Evolutionary conservation across 1,284 basidiomycete species (phyloP).

Genomic region (Thecaphora thlaspeos): DNA sequence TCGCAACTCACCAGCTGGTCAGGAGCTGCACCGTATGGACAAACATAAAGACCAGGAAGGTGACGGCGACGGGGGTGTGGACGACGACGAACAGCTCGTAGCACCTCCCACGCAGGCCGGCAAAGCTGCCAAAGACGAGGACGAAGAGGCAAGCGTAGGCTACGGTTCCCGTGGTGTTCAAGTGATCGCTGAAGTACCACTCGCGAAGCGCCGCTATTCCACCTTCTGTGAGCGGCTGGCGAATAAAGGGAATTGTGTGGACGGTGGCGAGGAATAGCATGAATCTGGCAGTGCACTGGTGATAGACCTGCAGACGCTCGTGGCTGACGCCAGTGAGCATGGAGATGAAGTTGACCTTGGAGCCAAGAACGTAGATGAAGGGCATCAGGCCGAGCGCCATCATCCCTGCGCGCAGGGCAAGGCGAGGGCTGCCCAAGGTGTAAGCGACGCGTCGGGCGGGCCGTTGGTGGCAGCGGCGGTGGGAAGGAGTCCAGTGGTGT

Average conservation of each 20-base stretch:
- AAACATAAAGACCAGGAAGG: slow-evolving; percentile 47
- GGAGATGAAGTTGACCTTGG: slow-evolving; percentile 52
- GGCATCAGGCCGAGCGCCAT: slow-evolving; percentile 48
- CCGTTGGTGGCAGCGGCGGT: too few relatives aligned
- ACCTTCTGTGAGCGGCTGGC: slow-evolving; percentile 33
- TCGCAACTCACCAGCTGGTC: slow-evolving; percentile 24
- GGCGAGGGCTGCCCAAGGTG: slow-evolving; percentile 40
- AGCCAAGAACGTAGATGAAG: slow-evolving; percentile 39
- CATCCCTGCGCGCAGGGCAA: slow-evolving; percentile 47
- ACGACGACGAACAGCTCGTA: slow-evolving; percentile 54
- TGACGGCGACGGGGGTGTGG: slow-evolving; percentile 38
- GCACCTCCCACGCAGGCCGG: slow-evolving; percentile 35
- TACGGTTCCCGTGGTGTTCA: slow-evolving; percentile 44
- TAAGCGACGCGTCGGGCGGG: slow-evolving; percentile 18
- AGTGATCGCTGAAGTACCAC: slow-evolving; percentile 26
- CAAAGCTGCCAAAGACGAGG: slow-evolving; percentile 39
- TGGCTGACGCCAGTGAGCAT: slow-evolving; percentile 45
- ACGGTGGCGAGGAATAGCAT: slow-evolving; percentile 47
- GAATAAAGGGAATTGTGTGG: slow-evolving; percentile 49
- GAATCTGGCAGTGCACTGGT: slow-evolving; percentile 48
- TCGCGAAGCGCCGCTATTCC: slow-evolving; percentile 29
- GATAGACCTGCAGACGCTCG: slow-evolving; percentile 50
- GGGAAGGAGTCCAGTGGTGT: too few relatives aligned
- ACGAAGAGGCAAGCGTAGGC: slow-evolving; percentile 38
- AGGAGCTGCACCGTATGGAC: slow-evolving; percentile 35